Base-by-base conservation (phyloP, 495 filamentous ascomycete genomes). In the Hypoxylon cercidicola region DNA sequence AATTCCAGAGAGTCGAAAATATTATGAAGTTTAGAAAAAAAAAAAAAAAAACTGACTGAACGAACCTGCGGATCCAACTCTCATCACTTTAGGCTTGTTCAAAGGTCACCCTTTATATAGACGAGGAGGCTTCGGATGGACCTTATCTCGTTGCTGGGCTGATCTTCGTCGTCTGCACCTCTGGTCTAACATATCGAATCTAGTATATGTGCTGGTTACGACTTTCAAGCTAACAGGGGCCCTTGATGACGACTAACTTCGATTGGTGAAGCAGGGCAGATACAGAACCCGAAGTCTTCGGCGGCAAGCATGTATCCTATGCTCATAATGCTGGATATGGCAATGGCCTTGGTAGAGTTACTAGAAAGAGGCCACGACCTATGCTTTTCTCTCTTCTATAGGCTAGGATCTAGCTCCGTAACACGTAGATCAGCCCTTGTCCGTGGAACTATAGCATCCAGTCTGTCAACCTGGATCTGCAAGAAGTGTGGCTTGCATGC, bases 401-500 rank as follows among this genome's bases (percentile, higher is more conserved):
- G 39, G 37, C 28, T 41, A 19, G 18, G 12, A 20, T n/a, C 35
- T 44, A 49, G 11, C 20, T 28, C 21, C 46, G 53, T 64, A 20
- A 52, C 60, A 64, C 60, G n/a, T 46, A 52, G 16, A 52, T 64
- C 43, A 23, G 54, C 35, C 43, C 19, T 18, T 12, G 55, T 25
- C 60, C 37, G 59, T 63, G 59, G 44, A 60, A 59, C 58, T 19
- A 34, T 37, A n/a, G 6, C 48, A 34, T 12, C 20, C 45, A 28
- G 45, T 44, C 9, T 49, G 39, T 62, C 47, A 41, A 62, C 40
- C 50, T 68, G 25, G 41, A 30, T 53, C 50, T 68, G 44, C 50
- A 23, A 23, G 23, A 30, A 55, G 43, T 64, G 65, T 68, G 65
- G 65, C 65, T 63, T 68, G 60, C 65, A 59, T 59, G 12, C 8